Evolutionary conservation across 164 flowering plant species (phyloP).

Genomic region (Vitis cinerea): DNA sequence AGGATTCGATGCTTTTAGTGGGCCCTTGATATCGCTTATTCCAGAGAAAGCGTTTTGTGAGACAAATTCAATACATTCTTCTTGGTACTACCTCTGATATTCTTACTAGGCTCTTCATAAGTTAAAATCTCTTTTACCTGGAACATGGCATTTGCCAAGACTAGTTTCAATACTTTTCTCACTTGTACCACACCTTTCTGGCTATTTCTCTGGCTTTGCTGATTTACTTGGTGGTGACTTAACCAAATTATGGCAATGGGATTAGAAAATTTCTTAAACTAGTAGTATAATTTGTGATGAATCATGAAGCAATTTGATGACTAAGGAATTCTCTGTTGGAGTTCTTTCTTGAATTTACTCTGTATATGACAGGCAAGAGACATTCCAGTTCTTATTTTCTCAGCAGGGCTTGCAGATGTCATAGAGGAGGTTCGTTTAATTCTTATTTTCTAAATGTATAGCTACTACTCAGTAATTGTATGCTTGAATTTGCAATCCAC

Average conservation of each 20-base stretch:
- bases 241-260: not conserved
- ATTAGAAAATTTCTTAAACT: not conserved
- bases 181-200: not conserved
- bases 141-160: not conserved
- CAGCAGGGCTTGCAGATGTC: conserved; percentile 96
- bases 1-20: too few species aligned
- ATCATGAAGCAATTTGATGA: not conserved
- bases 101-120: not conserved
- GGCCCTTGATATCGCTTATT: too few species aligned
- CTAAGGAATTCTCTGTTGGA: not conserved
- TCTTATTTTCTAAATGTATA: not conserved
- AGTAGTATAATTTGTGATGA: not conserved
- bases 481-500: not conserved
- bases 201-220: not conserved
- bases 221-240: not conserved
- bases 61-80: too few species aligned
- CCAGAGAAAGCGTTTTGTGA: too few species aligned
- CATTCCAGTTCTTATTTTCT: conserved; percentile 89
- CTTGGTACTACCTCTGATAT: not conserved
- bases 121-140: not conserved
- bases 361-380: conserved; percentile 62
- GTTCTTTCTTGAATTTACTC: not conserved
- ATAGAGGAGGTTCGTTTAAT: conserved; percentile 81
- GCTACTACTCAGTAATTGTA: not conserved
- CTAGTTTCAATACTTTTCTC: not conserved